phyloP scores from a whole-genome alignment of 805 yeast species.

The Kockiozyma suomiensis region DNA sequence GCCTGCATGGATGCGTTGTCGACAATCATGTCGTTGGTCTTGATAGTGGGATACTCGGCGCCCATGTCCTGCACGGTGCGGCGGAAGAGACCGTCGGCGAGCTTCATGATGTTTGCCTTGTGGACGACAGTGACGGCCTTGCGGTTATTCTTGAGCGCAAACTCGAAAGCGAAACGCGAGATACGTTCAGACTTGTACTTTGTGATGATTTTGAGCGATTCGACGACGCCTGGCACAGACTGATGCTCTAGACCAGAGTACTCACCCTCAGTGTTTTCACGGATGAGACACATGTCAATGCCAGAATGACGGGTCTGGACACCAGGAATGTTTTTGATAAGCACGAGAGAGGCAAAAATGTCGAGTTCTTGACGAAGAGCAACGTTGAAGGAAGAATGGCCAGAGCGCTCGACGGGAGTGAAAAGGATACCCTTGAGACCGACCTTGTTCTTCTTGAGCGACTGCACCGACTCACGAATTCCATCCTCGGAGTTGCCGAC shows the following conservation, averaged over 20 bases:
- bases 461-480: slow-evolving; percentile 58
- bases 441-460: slow-evolving; percentile 92
- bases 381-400: slow-evolving; percentile 85
- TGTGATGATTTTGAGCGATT: slow-evolving; percentile 88
- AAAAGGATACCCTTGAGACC: slow-evolving; percentile 95
- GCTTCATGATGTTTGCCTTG: slow-evolving; percentile 98
- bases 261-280: slow-evolving; percentile 99
- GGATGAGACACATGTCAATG: slow-evolving; percentile 89
- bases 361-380: slow-evolving; percentile 95
- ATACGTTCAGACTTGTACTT: slow-evolving; percentile 94
- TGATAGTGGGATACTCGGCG: slow-evolving; percentile 78
- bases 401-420: slow-evolving; percentile 81
- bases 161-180: slow-evolving; percentile 96
- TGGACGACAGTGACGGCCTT: slow-evolving; percentile 93
- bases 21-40: slow-evolving; percentile 89
- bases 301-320: slow-evolving; percentile 85
- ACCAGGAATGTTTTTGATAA: slow-evolving; percentile 92
- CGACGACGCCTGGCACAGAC: slow-evolving; percentile 97
- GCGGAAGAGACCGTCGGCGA: slow-evolving; percentile 97
- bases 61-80: slow-evolving; percentile 87
- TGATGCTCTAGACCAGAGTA: slow-evolving; percentile 98
- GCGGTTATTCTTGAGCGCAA: slow-evolving; percentile 89
- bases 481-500: slow-evolving; percentile 52
- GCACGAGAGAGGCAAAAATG: slow-evolving; percentile 91
- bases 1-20: slow-evolving; percentile 99